phyloP scores from a whole-genome alignment of 2,329 filamentous ascomycete genomes.

The Huntiella savannae region DNA sequence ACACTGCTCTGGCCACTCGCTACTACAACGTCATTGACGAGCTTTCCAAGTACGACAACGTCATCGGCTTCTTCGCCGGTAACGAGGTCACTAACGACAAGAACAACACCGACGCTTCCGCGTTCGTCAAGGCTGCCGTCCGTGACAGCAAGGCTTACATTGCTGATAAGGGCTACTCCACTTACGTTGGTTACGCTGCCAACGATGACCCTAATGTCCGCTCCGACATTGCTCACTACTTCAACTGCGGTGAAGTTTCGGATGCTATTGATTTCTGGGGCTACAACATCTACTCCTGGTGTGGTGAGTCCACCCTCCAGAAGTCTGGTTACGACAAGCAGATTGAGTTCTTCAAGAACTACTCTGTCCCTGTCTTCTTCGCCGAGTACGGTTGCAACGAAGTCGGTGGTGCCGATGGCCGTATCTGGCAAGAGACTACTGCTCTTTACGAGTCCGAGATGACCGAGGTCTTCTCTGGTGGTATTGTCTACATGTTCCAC shows the following conservation, averaged over 20 bases:
- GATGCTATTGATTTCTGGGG: slow-evolving; percentile 88
- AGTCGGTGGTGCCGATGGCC: slow-evolving; percentile 36
- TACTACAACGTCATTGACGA: slow-evolving; percentile 74
- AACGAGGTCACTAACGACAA: slow-evolving; percentile 87
- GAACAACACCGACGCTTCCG: slow-evolving; percentile 77
- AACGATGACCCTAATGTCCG: slow-evolving; percentile 80
- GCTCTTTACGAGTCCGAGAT: slow-evolving; percentile 67
- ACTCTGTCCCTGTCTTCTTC: slow-evolving; percentile 92
- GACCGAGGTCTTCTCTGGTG: slow-evolving; percentile 76
- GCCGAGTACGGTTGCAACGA: slow-evolving; percentile 95
- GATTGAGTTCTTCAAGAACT: slow-evolving; percentile 70
- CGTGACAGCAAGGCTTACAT: slow-evolving; percentile 94
- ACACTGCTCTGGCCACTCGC: slow-evolving; percentile 54
- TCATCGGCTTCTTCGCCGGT: slow-evolving; percentile 93
- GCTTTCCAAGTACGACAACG: slow-evolving; percentile 68
- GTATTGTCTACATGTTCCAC: slow-evolving; percentile 98
- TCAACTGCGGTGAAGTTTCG: slow-evolving; percentile 62
- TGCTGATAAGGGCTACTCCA: slow-evolving; percentile 57
- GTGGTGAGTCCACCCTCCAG: slow-evolving; percentile 60
- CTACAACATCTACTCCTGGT: slow-evolving; percentile 99
- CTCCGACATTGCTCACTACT: slow-evolving; percentile 69
- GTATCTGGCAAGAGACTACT: slow-evolving; percentile 68
- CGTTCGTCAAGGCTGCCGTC: slow-evolving; percentile 93
- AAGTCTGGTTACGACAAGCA: slow-evolving; percentile 65
- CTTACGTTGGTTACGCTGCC: slow-evolving; percentile 90